phyloP scores from a whole-genome alignment of 176 grass and related monocot species.

The Puccinellia tenuiflora region DNA sequence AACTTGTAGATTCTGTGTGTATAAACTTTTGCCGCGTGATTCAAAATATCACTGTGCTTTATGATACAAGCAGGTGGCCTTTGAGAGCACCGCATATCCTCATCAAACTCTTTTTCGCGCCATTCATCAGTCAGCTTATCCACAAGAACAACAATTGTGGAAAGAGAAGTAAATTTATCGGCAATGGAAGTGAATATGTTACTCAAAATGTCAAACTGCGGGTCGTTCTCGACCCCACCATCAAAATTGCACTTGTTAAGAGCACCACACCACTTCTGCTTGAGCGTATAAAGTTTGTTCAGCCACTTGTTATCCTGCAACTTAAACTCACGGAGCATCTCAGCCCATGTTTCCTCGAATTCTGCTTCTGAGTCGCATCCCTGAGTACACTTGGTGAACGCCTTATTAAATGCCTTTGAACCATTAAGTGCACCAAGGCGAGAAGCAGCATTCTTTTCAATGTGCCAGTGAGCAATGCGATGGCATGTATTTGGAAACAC shows the following conservation, averaged over 20 bases:
- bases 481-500: conserved; percentile 64
- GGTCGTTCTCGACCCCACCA: conserved; percentile 62
- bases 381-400: conserved; percentile 64
- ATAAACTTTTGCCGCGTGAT: conserved; percentile 72
- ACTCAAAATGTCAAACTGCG: conserved; percentile 64
- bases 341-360: conserved; percentile 65
- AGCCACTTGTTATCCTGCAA: conserved; percentile 83
- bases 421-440: conserved; percentile 64
- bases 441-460: conserved; percentile 64
- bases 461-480: conserved; percentile 63
- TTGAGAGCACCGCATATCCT: conserved; percentile 55
- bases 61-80: conserved; percentile 56
- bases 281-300: conserved; percentile 70
- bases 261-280: conserved; percentile 67
- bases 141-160: conserved; percentile 36
- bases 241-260: conserved; percentile 67
- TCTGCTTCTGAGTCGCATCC: conserved; percentile 65
- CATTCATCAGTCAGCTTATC: conserved; percentile 62
- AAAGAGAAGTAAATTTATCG: conserved; percentile 41
- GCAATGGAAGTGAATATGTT: conserved; percentile 56
- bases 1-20: conserved; percentile 82
- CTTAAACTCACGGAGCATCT: conserved; percentile 61
- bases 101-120: conserved; percentile 70
- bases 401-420: conserved; percentile 59
- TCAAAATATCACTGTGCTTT: conserved; percentile 75